Conservation (phyloP, 768 basidiomycete genomes). For the Tricholoma flavovirens region DNA sequence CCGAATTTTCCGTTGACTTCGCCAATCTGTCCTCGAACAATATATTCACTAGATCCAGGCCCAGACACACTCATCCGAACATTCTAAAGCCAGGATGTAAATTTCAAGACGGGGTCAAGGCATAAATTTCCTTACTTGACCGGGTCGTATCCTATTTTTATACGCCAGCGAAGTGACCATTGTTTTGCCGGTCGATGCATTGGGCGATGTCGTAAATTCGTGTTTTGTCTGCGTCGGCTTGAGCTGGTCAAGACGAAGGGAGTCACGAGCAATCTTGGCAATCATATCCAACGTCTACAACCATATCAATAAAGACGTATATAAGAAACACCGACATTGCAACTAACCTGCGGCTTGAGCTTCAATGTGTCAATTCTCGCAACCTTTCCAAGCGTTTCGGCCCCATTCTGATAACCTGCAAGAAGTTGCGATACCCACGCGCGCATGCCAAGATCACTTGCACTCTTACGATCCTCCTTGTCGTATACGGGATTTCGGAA, state of each 20-base stretch:
- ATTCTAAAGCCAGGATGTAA: constrained; percentile 13
- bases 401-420: constrained; percentile 34
- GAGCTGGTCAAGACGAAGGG: constrained; percentile 39
- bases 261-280: constrained; percentile 39
- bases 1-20: constrained; percentile 35
- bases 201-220: constrained; percentile 25
- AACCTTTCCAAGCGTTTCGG: constrained; percentile 36
- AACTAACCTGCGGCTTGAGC: constrained; percentile 30
- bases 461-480: constrained; percentile 22
- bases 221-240: constrained; percentile 44
- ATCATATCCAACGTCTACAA: constrained; percentile 34
- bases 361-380: constrained; percentile 39
- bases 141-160: constrained; percentile 26
- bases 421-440: constrained; percentile 50
- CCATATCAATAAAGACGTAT: neutral
- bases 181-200: constrained; percentile 17
- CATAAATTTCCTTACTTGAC: constrained; percentile 30
- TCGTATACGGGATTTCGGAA: constrained; percentile 35
- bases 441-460: constrained; percentile 34
- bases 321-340: neutral
- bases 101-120: neutral
- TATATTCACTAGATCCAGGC: constrained; percentile 28
- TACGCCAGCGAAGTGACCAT: constrained; percentile 32
- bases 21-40: constrained; percentile 35
- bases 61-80: constrained; percentile 24